Percentiles rank a stretch among this genome's conserved stretches.
Evolutionary conservation across 805 yeast species (phyloP).

Genomic region (Schwanniomyces pseudopolymorphus): DNA sequence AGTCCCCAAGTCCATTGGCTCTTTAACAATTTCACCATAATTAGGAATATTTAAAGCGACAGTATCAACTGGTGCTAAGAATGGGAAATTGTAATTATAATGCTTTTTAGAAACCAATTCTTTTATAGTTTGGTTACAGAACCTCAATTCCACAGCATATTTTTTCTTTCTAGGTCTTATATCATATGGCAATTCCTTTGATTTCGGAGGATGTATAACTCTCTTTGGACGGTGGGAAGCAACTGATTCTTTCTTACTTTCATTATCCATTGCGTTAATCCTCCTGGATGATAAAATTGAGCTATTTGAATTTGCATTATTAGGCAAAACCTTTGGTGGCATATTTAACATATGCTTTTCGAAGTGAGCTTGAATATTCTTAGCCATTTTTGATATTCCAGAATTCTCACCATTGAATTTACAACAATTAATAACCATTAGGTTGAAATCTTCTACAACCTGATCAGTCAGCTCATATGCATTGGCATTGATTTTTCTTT

Average conservation of each 20-base stretch:
- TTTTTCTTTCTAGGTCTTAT: constrained; percentile 89
- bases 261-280: constrained; percentile 15
- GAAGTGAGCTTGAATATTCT: constrained; percentile 85
- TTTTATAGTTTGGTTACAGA: constrained; percentile 76
- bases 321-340: constrained; percentile 59
- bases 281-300: constrained; percentile 15
- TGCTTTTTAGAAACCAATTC: constrained; percentile 84
- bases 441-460: constrained; percentile 73
- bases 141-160: constrained; percentile 83
- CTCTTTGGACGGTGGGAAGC: constrained; percentile 90
- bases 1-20: constrained; percentile 94
- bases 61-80: constrained; percentile 91
- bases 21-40: constrained; percentile 79
- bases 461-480: constrained; percentile 73
- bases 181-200: constrained; percentile 90
- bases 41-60: constrained; percentile 91
- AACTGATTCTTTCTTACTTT: constrained; percentile 48
- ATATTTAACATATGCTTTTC: constrained; percentile 90
- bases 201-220: constrained; percentile 94
- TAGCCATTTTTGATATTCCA: constrained; percentile 87
- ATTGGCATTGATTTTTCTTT: constrained; percentile 65
- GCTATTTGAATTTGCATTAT: constrained; percentile 13
- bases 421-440: constrained; percentile 81
- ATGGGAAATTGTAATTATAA: constrained; percentile 83
- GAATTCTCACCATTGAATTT: constrained; percentile 84